Conservation (phyloP, 2,329 filamentous ascomycete species). For the Hymenoscyphus fructigenus region DNA sequence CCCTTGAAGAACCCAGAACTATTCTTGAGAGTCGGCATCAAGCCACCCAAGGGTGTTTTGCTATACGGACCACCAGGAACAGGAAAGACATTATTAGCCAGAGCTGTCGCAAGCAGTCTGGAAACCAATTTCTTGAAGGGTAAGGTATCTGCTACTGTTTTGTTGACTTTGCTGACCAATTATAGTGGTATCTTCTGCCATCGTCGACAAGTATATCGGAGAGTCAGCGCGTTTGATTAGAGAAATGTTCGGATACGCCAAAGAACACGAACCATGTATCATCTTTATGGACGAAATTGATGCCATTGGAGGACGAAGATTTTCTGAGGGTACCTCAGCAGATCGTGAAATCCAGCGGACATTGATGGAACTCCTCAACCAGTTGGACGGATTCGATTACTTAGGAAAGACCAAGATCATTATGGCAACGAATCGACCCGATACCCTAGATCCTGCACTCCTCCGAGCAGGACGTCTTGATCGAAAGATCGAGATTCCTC, state of each 20-base stretch:
- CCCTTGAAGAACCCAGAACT: slow-evolving; percentile 98
- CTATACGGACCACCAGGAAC: slow-evolving; percentile 96
- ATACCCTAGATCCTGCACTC: slow-evolving; percentile 91
- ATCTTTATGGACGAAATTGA: slow-evolving; percentile 99
- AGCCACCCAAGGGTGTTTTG: slow-evolving; percentile 95
- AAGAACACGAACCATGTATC: slow-evolving; percentile 98
- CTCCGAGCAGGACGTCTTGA: slow-evolving; percentile 91
- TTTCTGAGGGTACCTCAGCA: slow-evolving; percentile 95
- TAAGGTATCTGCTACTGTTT: slow-evolving; percentile 41
- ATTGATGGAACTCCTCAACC: slow-evolving; percentile 97
- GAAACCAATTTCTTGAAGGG: slow-evolving; percentile 99
- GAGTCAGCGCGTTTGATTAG: slow-evolving; percentile 95
- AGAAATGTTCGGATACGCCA: slow-evolving; percentile 99
- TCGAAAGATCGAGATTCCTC: slow-evolving; percentile 94
- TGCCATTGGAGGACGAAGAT: slow-evolving; percentile 92
- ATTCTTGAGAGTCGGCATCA: slow-evolving; percentile 95
- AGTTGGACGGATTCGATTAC: slow-evolving; percentile 98
- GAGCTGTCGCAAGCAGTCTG: slow-evolving; percentile 91
- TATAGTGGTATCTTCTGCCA: slow-evolving; percentile 92
- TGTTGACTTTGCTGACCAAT: slow-evolving; percentile 24
- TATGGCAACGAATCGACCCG: slow-evolving; percentile 98
- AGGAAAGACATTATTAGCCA: slow-evolving; percentile 90
- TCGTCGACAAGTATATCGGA: slow-evolving; percentile 99
- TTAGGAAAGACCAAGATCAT: slow-evolving; percentile 99
- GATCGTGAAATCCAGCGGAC: slow-evolving; percentile 98